Evolutionary conservation across 202 grass and related monocot genomes (phyloP).

Genomic region (Zizania palustris): DNA sequence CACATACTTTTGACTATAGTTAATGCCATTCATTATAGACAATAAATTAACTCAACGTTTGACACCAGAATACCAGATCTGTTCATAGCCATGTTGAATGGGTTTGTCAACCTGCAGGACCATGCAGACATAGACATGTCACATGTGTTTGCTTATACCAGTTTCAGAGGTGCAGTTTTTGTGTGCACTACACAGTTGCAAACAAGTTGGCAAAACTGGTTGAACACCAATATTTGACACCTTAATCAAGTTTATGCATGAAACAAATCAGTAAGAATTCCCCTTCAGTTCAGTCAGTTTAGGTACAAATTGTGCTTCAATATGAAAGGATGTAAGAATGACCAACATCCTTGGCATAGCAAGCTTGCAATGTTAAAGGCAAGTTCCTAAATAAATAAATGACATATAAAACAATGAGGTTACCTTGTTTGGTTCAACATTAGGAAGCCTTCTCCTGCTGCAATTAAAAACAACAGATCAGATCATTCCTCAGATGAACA

Average conservation of each 20-base stretch:
- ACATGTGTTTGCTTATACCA: not conserved
- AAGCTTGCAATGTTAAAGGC: not conserved
- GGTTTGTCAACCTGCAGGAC: not conserved
- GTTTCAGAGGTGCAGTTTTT: not conserved
- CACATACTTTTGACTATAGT: not conserved
- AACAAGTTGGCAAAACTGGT: not conserved
- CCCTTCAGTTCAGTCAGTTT: conserved; percentile 3
- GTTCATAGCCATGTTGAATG: not conserved
- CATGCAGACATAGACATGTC: not conserved
- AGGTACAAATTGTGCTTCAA: not conserved
- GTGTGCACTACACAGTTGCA: not conserved
- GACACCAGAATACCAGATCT: conserved; percentile 4
- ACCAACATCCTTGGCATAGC: not conserved
- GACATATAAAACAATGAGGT: conserved; percentile 5
- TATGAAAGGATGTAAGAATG: conserved; percentile 20
- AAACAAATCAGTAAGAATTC: not conserved
- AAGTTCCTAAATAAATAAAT: conserved; percentile 30
- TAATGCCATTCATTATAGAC: conserved; percentile 7
- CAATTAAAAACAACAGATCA: conserved; percentile 34
- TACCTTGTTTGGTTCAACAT: conserved; percentile 59
- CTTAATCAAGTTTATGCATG: not conserved
- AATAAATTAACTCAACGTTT: not conserved
- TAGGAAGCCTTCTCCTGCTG: conserved; percentile 60
- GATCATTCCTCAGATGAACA: conserved; percentile 7
- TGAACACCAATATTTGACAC: not conserved